Evolutionary conservation across 495 filamentous ascomycete species (phyloP).

Genomic region (Pseudomonodictys pantanalensis): DNA sequence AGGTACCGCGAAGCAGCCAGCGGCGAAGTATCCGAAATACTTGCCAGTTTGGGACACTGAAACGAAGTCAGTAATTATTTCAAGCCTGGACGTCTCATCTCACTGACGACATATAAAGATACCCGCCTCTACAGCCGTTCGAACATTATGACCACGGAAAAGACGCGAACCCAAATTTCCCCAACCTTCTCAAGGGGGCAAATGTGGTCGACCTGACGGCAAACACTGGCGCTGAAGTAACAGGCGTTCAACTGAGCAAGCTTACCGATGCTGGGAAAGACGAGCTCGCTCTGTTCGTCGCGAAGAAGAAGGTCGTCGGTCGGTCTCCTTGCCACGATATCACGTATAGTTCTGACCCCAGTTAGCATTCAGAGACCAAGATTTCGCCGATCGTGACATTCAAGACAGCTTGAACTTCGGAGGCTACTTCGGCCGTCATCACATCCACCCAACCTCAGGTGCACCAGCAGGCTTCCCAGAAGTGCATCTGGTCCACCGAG

Average conservation of each 20-base stretch:
- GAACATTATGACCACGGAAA: conserved; percentile 70
- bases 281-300: conserved; percentile 74
- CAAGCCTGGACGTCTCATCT: conserved; percentile 5
- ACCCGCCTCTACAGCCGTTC: conserved; percentile 65
- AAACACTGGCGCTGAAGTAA: conserved; percentile 71
- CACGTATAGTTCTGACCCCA: neutral
- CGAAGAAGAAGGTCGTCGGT: conserved; percentile 71
- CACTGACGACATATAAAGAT: conserved; percentile 36
- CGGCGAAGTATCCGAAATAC: conserved; percentile 67
- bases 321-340: neutral
- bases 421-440: conserved; percentile 74
- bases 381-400: conserved; percentile 73
- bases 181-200: conserved; percentile 61
- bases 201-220: conserved; percentile 62
- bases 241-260: conserved; percentile 70
- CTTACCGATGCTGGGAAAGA: conserved; percentile 68
- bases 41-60: conserved; percentile 68
- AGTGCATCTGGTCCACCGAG: conserved; percentile 75
- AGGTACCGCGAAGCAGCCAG: conserved; percentile 42
- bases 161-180: conserved; percentile 64
- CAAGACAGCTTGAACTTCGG: conserved; percentile 66
- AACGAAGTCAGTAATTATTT: conserved; percentile 46
- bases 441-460: conserved; percentile 79
- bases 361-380: conserved; percentile 71
- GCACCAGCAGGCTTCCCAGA: conserved; percentile 69